A percentile compares a stretch with the other conserved stretches of the same genome.
These are phyloP conservation scores for Nephromyces sp. DNA, from an alignment of 169 alveolate species.

Conservation along the genomic window DNA sequence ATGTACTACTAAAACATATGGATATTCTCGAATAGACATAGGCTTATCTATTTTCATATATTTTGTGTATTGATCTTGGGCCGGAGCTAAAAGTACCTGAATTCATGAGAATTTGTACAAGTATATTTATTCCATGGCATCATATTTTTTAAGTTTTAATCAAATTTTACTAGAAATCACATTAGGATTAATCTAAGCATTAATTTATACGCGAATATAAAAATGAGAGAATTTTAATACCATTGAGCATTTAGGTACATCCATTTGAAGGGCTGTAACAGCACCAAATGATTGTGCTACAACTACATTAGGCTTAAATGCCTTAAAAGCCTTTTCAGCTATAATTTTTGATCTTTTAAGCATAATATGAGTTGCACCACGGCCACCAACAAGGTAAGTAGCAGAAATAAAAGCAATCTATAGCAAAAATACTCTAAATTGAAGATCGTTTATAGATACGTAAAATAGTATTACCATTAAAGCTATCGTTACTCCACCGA, in stretches of 20 bases:
- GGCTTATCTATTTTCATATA: constrained; percentile 19
- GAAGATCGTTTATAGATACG: too few relatives aligned
- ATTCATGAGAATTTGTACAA: background rate
- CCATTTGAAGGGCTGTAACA: constrained; percentile 34
- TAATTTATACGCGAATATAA: too few relatives aligned
- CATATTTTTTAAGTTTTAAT: too few relatives aligned
- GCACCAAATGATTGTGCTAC: constrained; percentile 40
- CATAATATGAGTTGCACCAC: constrained; percentile 37
- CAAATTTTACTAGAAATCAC: too few relatives aligned
- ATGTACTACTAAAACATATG: constrained; percentile 36
- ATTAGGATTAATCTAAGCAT: too few relatives aligned
- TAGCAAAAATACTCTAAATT: background rate
- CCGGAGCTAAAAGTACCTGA: constrained; percentile 33
- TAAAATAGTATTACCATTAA: too few relatives aligned
- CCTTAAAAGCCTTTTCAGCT: constrained; percentile 35
- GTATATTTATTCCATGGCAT: too few relatives aligned
- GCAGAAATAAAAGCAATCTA: constrained; percentile 11
- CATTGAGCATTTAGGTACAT: constrained; percentile 33
- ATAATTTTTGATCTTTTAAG: constrained; percentile 10
- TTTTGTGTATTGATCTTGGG: constrained; percentile 30
- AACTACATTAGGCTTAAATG: constrained; percentile 24
- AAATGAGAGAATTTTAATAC: too few relatives aligned
- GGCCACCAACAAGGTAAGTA: constrained; percentile 31
- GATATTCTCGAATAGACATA: constrained; percentile 9
- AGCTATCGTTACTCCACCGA: too few relatives aligned